Percentiles rank a stretch among this genome's conserved stretches.
Conservation (phyloP, 345 rosid genomes). For the Corymbia maculata region DNA sequence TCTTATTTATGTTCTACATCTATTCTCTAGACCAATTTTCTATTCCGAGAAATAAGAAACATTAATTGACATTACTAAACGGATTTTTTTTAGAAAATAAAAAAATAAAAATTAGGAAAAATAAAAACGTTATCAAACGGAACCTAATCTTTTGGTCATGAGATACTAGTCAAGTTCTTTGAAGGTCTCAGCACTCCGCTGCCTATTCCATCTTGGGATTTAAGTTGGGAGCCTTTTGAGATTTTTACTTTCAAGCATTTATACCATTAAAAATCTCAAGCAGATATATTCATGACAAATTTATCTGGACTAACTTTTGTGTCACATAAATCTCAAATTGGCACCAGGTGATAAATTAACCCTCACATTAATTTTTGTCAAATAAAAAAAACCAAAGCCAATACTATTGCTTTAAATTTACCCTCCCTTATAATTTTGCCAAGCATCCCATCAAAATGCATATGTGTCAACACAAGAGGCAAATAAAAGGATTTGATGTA, state of each 20-base stretch:
- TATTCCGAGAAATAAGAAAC: too few species aligned
- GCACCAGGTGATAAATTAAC: accelerated
- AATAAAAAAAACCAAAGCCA: neutral
- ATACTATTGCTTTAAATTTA: neutral
- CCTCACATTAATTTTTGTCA: neutral
- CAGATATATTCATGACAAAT: neutral
- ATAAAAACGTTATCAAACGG: too few species aligned
- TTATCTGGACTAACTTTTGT: neutral
- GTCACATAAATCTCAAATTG: neutral
- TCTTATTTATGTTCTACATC: too few species aligned
- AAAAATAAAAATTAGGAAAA: too few species aligned
- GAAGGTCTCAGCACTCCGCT: neutral
- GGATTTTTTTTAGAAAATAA: too few species aligned
- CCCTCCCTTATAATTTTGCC: neutral
- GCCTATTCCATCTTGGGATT: neutral
- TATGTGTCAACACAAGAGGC: neutral
- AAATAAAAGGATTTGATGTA: accelerated
- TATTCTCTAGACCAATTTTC: too few species aligned
- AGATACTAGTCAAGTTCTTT: neutral
- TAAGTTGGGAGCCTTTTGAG: neutral
- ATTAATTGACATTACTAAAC: too few species aligned
- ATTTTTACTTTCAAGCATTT: neutral
- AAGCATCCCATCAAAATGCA: neutral
- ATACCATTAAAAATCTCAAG: neutral
- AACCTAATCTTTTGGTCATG: neutral